A percentile compares a stretch with the other conserved stretches of the same genome.
Evolutionary conservation across 148 eudicot species (phyloP).

Genomic region (Persicaria tinctoria): DNA sequence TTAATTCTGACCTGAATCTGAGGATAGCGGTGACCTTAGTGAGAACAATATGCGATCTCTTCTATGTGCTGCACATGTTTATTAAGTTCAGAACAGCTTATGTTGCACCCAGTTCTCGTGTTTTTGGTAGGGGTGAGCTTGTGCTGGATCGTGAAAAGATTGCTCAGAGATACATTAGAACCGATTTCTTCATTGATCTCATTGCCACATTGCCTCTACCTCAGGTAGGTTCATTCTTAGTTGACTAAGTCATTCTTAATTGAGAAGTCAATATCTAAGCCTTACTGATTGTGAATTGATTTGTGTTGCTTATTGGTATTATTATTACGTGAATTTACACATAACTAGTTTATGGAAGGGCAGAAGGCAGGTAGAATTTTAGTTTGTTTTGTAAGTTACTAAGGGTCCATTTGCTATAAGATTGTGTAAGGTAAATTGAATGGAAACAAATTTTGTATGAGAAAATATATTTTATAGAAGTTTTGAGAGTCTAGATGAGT

Average conservation of each 20-base stretch:
- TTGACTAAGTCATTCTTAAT: neutral
- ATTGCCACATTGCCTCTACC: constrained; percentile 96
- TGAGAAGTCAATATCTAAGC: neutral
- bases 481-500: too few species aligned
- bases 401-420: too few species aligned
- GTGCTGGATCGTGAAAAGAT: constrained; percentile 92
- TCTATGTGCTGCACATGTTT: constrained; percentile 70
- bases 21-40: constrained; percentile 69
- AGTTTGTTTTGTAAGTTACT: neutral
- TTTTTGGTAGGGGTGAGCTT: constrained; percentile 98
- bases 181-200: constrained; percentile 80
- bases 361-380: neutral
- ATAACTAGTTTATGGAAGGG: neutral
- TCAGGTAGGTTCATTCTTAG: constrained; percentile 46
- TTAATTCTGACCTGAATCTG: constrained; percentile 56
- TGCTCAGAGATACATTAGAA: constrained; percentile 63
- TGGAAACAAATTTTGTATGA: too few species aligned
- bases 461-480: too few species aligned
- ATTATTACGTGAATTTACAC: neutral
- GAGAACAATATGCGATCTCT: constrained; percentile 77
- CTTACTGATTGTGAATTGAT: neutral
- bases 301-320: neutral
- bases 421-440: too few species aligned
- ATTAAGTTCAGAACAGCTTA: constrained; percentile 93
- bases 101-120: constrained; percentile 91